Evolutionary conservation across 495 filamentous ascomycete genomes (phyloP).

Genomic region (Penicillium cataractarum): DNA sequence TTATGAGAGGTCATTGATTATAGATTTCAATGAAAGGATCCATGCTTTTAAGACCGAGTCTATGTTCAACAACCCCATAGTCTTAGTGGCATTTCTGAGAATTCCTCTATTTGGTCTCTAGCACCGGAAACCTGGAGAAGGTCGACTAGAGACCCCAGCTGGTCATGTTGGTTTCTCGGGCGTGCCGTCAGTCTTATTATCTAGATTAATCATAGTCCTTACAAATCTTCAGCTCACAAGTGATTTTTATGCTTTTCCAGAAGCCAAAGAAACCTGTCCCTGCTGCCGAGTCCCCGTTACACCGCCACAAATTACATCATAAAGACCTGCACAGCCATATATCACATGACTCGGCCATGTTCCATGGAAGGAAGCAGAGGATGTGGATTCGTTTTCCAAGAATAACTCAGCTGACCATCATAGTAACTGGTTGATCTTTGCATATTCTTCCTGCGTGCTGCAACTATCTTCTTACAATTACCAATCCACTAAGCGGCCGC

Average conservation of each 20-base stretch:
- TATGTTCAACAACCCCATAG: too few relatives aligned
- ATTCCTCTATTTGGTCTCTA: too few relatives aligned
- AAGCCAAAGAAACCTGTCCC: background rate
- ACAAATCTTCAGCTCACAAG: background rate
- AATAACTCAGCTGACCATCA: constrained; percentile 13
- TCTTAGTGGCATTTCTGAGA: too few relatives aligned
- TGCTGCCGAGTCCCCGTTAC: background rate
- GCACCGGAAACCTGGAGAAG: background rate
- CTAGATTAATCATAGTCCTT: background rate
- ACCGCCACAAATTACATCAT: constrained; percentile 12
- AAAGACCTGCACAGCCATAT: constrained; percentile 21
- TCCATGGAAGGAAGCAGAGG: constrained; percentile 25
- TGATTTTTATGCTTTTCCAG: background rate
- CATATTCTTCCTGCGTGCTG: background rate
- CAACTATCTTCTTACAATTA: background rate
- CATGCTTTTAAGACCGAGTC: too few relatives aligned
- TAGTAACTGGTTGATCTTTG: background rate
- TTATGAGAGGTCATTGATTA: too few relatives aligned
- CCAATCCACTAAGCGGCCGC: background rate
- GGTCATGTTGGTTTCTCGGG: background rate
- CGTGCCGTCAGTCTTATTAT: background rate
- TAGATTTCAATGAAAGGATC: too few relatives aligned
- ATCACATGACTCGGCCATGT: constrained; percentile 22
- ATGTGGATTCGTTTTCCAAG: constrained; percentile 28
- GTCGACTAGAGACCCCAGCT: background rate